phyloP scores from a whole-genome alignment of 768 basidiomycete species.

The Lanmaoa pseudosensibilis region DNA sequence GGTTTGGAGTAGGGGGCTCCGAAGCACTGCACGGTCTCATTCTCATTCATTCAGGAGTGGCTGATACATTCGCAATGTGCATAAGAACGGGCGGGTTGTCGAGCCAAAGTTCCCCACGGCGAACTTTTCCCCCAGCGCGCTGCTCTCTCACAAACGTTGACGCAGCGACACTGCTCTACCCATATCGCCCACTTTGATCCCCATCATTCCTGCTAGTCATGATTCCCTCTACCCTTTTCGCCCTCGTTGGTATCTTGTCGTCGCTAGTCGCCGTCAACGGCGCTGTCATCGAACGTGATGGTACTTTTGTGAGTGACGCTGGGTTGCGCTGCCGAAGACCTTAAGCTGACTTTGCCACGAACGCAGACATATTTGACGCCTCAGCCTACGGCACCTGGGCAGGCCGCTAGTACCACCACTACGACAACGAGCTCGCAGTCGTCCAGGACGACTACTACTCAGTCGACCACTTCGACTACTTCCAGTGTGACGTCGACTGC shows the following conservation, averaged over 20 bases:
- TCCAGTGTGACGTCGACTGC: neutral
- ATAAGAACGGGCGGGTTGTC: constrained; percentile 6
- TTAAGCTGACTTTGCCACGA: neutral
- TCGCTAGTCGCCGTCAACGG: constrained; percentile 16
- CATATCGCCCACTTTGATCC: neutral
- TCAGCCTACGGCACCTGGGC: constrained; percentile 4
- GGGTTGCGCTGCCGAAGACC: accelerated
- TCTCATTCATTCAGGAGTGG: constrained; percentile 1
- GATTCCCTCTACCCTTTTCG: constrained; percentile 12
- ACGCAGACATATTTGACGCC: constrained; percentile 11
- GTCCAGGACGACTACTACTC: neutral
- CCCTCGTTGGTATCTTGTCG: constrained; percentile 7
- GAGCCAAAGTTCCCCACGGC: no score
- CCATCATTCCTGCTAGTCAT: neutral
- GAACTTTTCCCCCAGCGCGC: neutral
- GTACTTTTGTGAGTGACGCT: constrained; percentile 12
- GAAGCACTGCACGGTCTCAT: neutral
- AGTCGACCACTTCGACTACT: neutral
- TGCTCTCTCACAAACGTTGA: neutral
- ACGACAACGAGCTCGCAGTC: neutral
- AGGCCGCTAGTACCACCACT: neutral
- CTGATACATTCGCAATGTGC: constrained; percentile 8
- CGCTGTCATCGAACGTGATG: constrained; percentile 18
- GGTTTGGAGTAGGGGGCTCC: neutral
- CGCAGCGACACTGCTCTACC: neutral